These are phyloP conservation scores for Ambrosia hybrid DNA, from an alignment of 140 eudicot genomes.

Conservation along the genomic window DNA sequence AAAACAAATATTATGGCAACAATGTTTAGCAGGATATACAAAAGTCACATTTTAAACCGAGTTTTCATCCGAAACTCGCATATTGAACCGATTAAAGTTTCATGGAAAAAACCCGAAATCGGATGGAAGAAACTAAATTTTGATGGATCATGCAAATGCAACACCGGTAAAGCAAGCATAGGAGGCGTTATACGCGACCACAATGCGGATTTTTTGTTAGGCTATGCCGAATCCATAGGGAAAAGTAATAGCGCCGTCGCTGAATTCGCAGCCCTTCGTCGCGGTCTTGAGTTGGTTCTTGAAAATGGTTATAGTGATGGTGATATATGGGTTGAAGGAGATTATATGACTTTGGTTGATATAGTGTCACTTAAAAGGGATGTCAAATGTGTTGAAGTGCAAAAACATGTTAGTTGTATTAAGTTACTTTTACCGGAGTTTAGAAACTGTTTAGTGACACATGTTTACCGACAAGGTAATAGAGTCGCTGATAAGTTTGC, in stretches of 20 bases:
- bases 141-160: constrained; percentile 82
- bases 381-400: constrained; percentile 47
- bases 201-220: constrained; percentile 65
- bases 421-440: constrained; percentile 54
- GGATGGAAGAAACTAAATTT: constrained; percentile 91
- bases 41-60: constrained; percentile 21
- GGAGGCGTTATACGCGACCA: constrained; percentile 84
- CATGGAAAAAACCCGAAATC: constrained; percentile 67
- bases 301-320: constrained; percentile 73
- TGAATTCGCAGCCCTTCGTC: constrained; percentile 64
- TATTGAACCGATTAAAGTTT: constrained; percentile 50
- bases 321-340: constrained; percentile 88
- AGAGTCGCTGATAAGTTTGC: constrained; percentile 87
- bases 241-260: constrained; percentile 56
- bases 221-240: constrained; percentile 83
- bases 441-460: constrained; percentile 54
- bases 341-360: constrained; percentile 63
- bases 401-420: constrained; percentile 43
- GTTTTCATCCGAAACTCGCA: constrained; percentile 39
- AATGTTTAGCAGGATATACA: constrained; percentile 26
- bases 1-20: constrained; percentile 24
- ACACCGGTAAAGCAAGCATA: constrained; percentile 75
- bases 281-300: constrained; percentile 81
- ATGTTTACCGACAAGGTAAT: constrained; percentile 82
- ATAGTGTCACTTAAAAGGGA: constrained; percentile 41